Base-by-base conservation (phyloP, 768 basidiomycete species). In the Lactarius vividus region DNA sequence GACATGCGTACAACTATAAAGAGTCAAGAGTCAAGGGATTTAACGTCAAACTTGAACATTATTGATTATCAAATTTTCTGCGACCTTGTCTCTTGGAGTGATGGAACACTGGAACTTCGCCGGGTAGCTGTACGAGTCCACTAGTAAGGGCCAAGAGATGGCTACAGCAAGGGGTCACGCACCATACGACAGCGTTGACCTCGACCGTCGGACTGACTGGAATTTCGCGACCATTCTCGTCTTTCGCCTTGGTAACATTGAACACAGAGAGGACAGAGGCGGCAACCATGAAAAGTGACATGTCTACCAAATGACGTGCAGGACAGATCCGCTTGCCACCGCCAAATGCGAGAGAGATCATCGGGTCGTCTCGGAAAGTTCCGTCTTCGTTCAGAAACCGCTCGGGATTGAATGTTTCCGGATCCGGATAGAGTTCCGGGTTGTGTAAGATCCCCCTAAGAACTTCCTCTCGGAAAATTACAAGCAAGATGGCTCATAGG, bases 391-490 rank as follows among this genome's bases (percentile, higher is more conserved):
- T 37, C 66, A 71, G 15, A 56, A 54, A 23, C 68, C 61, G 49
- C 18, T 23, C 77, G 18, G 78, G 77, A 37, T 35, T 63, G 28
- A 37, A 37, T 44, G 42, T 44, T 44, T 44, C 42, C 20, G 42
- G 42, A n/a, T 44, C 42, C 20, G 42, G 42, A 44, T 44, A 44
- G 20, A 44, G 20, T 2, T 44, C 42, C n/a, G 20, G 42, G 8
- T 44, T 44, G 20, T 44, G 33, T n/a, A 57, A 42, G 16, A 64
- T 29, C 54, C 58, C 69, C 26, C 37, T 39, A 39, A 15, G 13
- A 39, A 39, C 37, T 39, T 39, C 6, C 33, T 39, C 37, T 39
- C 6, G 37, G 37, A 16, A 39, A 15, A 39, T 15, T 39, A 39
- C 37, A 10, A 15, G 37, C 2, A 39, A 13, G 37, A 39, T 15